These are phyloP conservation scores for Starmerella stigmatis DNA, from an alignment of 805 yeast species.

Conservation along the genomic window DNA sequence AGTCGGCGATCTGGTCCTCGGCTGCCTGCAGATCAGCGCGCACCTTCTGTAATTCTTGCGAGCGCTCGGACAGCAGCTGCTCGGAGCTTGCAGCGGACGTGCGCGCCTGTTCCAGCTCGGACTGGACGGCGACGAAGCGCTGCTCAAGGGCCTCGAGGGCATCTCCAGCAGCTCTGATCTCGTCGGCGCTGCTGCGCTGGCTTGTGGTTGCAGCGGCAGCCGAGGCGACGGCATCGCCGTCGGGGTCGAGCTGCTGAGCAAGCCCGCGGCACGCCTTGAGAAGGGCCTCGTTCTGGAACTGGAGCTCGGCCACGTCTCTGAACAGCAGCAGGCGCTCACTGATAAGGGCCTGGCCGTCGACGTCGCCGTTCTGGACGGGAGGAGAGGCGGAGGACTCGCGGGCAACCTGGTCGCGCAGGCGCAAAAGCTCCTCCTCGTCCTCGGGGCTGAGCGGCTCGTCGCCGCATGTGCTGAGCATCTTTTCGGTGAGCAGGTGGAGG, in stretches of 20 bases:
- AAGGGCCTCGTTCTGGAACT: constrained; percentile 63
- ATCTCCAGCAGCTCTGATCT: constrained; percentile 30
- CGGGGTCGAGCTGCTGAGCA: constrained; percentile 40
- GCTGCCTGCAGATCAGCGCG: background rate
- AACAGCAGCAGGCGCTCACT: constrained; percentile 66
- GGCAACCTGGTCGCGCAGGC: constrained; percentile 35
- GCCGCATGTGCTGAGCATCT: constrained; percentile 48
- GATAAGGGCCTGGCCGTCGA: constrained; percentile 35
- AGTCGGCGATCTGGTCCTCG: constrained; percentile 1
- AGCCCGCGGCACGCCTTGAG: constrained; percentile 57
- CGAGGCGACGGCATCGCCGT: constrained; percentile 6
- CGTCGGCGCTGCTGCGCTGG: constrained; percentile 28
- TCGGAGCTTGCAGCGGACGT: background rate
- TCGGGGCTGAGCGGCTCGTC: constrained; percentile 51
- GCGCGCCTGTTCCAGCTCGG: constrained; percentile 2
- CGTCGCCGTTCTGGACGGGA: background rate
- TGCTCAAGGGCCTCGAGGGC: constrained; percentile 28
- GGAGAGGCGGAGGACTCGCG: constrained; percentile 12
- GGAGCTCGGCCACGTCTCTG: constrained; percentile 54
- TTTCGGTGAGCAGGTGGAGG: constrained; percentile 51
- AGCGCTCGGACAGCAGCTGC: background rate
- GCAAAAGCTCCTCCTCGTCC: constrained; percentile 56
- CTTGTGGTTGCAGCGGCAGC: constrained; percentile 9
- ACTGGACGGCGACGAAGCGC: constrained; percentile 12
- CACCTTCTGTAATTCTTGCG: background rate